These are phyloP conservation scores for Salinomyces thailandicus DNA, from an alignment of 2,329 filamentous ascomycete species.

Conservation along the genomic window DNA sequence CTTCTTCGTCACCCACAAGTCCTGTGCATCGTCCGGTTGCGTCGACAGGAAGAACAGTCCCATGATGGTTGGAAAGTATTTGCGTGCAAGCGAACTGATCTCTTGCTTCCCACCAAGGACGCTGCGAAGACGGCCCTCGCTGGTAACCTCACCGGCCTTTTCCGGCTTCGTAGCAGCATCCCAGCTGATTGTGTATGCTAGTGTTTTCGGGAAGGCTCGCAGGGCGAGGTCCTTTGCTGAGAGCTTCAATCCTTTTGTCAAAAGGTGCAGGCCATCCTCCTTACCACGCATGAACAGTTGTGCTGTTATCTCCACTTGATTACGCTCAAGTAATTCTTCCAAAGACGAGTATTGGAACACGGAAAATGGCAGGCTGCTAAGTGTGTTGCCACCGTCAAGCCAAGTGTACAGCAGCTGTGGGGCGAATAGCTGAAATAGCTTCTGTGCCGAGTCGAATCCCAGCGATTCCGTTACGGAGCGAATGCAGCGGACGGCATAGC, in stretches of 20 bases:
- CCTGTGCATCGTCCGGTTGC: conserved; percentile 60
- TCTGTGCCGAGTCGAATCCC: conserved; percentile 52
- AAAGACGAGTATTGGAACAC: conserved; percentile 72
- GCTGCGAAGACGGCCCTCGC: conserved; percentile 58
- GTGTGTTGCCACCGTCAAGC: conserved; percentile 51
- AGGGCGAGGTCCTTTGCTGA: conserved; percentile 50
- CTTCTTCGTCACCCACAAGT: conserved; percentile 37
- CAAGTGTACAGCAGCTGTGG: conserved; percentile 87
- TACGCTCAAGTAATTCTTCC: conserved; percentile 55
- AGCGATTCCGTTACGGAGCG: conserved; percentile 54
- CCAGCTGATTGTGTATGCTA: conserved; percentile 75
- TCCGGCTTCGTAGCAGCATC: conserved; percentile 46
- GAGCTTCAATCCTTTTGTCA: conserved; percentile 49
- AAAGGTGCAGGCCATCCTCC: conserved; percentile 48
- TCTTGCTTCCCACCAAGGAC: conserved; percentile 49
- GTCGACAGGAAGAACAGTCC: conserved; percentile 65
- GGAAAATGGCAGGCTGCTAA: conserved; percentile 68
- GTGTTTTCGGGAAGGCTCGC: conserved; percentile 62
- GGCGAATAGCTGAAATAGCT: conserved; percentile 74
- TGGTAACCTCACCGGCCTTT: conserved; percentile 31
- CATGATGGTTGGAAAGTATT: conserved; percentile 66
- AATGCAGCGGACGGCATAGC: conserved; percentile 66
- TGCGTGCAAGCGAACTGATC: conserved; percentile 37
- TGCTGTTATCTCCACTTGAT: conserved; percentile 67
- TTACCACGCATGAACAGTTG: conserved; percentile 75